Evolutionary conservation across 2,329 filamentous ascomycete species (phyloP).

Genomic region (Blastomyces parvus): DNA sequence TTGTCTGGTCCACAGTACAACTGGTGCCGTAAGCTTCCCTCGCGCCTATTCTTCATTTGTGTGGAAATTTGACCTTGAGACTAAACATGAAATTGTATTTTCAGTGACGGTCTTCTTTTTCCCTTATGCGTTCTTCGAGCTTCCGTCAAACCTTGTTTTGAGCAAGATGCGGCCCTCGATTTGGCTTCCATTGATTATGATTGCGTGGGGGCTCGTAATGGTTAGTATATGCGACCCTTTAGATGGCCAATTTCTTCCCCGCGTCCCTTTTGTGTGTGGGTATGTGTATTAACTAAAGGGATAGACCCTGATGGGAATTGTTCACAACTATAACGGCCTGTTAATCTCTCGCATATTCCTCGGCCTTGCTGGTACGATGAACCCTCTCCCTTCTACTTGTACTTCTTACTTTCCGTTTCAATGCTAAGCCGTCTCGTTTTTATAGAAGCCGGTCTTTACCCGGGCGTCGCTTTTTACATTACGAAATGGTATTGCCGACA

Average conservation of each 20-base stretch:
- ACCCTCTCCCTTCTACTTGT: not conserved
- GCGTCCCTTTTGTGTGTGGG: not conserved
- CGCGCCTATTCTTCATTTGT: not conserved
- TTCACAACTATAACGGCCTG: constrained; percentile 39
- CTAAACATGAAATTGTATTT: not conserved
- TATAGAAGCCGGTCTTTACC: constrained; percentile 35
- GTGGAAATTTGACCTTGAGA: not conserved
- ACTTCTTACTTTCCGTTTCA: not conserved
- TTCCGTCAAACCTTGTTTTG: constrained; percentile 24
- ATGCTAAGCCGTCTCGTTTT: not conserved
- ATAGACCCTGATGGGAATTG: constrained; percentile 41
- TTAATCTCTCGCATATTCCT: constrained; percentile 41
- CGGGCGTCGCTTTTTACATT: constrained; percentile 38
- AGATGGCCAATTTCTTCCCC: not conserved
- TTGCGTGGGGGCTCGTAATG: constrained; percentile 42
- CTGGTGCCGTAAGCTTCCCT: constrained; percentile 16
- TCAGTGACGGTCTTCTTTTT: constrained; percentile 22
- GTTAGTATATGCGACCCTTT: constrained; percentile 13
- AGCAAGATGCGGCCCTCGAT: constrained; percentile 24
- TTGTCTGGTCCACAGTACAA: constrained; percentile 21
- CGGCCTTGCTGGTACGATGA: constrained; percentile 26
- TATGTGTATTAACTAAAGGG: not conserved
- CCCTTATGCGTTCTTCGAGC: constrained; percentile 19
- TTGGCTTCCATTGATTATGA: constrained; percentile 24
- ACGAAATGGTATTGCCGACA: constrained; percentile 40